A percentile compares a stretch with the other conserved stretches of the same genome.
Evolutionary conservation across 805 yeast genomes (phyloP).

Genomic region (Groenewaldozyma salmanticensis): DNA sequence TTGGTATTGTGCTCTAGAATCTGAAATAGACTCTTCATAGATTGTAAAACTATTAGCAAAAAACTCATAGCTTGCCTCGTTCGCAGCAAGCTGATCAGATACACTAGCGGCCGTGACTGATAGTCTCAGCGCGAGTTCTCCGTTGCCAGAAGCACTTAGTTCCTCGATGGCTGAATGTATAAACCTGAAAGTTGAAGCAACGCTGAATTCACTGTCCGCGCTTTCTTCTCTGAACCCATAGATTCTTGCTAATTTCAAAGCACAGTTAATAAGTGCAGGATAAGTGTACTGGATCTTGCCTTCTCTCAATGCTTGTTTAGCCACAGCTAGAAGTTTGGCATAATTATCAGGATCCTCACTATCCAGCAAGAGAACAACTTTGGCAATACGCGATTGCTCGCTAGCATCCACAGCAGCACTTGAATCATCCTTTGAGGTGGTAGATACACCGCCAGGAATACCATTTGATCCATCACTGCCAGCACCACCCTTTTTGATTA

Average conservation of each 20-base stretch:
- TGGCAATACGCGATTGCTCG: constrained; percentile 40
- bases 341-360: constrained; percentile 39
- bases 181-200: constrained; percentile 57
- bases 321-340: constrained; percentile 35
- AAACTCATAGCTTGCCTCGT: constrained; percentile 75
- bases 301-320: constrained; percentile 41
- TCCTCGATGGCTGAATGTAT: constrained; percentile 63
- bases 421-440: constrained; percentile 4
- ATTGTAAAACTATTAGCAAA: constrained; percentile 80
- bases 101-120: constrained; percentile 61
- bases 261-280: constrained; percentile 61
- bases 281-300: constrained; percentile 61
- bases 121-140: constrained; percentile 30
- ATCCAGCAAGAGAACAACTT: constrained; percentile 55
- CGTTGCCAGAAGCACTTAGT: constrained; percentile 33
- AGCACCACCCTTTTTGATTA: constrained; percentile 35
- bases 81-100: constrained; percentile 67
- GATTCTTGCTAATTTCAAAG: constrained; percentile 50
- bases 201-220: constrained; percentile 20
- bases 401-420: constrained; percentile 19
- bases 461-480: constrained; percentile 4
- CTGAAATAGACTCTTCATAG: constrained; percentile 58
- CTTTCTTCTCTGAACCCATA: constrained; percentile 22
- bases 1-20: constrained; percentile 45
- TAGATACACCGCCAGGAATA: constrained; percentile 19